Evolutionary conservation across 2,329 filamentous ascomycete species (phyloP), one percentile per base, ranked within the genome.

Genomic region (Fusarium illudens): DNA sequence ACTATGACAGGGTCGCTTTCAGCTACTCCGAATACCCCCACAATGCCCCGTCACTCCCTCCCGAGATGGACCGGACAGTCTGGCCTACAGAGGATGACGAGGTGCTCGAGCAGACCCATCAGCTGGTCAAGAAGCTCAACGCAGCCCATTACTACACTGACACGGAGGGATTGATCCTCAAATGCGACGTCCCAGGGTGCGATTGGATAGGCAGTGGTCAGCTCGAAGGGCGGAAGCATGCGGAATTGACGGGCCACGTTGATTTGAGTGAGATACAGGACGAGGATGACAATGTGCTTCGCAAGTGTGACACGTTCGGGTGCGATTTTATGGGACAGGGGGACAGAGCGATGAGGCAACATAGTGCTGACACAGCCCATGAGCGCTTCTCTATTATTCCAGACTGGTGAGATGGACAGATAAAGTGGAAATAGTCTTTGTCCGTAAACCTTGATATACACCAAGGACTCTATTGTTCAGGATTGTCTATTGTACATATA

Each of bases 1-100:
- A 97, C 77, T 97, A 97, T 79, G 95, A 97, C 78, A 90, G 92
- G 7, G 90, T 97, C 62, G 93, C 92, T 1, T 88, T 97, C 68
- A 90, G 89, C 17, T 88, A 86, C 36, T 89, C 84, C 20, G 86
- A 84, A 66, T 84, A 79, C 68, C 88, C 87, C 4, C 83, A 84
- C 70, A 84, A 82, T 44, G 84, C 82, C 60, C 80, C 87, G 6
- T 83, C 86, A 48, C 81, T 87, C 11, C 87, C 90, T 8, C 88
- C 92, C 0, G 92, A 96, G 25, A 87, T 90, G 67, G 95, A 98
- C 75, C 87, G 90, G 46, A 83, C 85, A 6, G 79, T 86, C 19
- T 91, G 87, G 84, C 78, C 81, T 10, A 79, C 79, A 1, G 78
- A 79, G 36, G 84, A 87, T 68, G 81, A 85, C n/a, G 90, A 91